phyloP scores from a whole-genome alignment of 768 basidiomycete genomes.

The Leccinum arenicola region DNA sequence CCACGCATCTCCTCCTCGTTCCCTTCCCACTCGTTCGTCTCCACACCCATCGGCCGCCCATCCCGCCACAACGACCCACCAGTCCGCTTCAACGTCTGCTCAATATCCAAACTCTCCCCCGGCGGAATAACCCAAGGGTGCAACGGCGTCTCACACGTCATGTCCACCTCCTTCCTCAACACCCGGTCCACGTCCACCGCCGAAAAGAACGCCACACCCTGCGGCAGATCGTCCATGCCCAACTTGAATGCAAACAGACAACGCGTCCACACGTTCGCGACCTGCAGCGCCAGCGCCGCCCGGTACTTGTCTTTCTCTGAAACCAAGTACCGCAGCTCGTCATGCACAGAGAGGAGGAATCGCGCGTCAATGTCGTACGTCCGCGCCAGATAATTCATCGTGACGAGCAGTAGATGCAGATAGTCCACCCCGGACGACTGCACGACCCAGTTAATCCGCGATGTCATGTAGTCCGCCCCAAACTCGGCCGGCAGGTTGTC shows the following conservation, averaged over 20 bases:
- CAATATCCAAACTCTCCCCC: conserved; percentile 82
- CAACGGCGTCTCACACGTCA: conserved; percentile 93
- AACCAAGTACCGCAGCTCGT: conserved; percentile 93
- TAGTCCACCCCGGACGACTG: conserved; percentile 97
- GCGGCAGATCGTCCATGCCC: conserved; percentile 23
- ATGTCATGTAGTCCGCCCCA: conserved; percentile 44
- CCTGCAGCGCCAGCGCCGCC: conserved; percentile 85
- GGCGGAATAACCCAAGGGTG: conserved; percentile 79
- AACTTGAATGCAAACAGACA: conserved; percentile 77
- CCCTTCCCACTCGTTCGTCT: neutral
- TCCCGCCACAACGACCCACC: conserved; percentile 28
- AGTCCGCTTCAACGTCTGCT: conserved; percentile 31
- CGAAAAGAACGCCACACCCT: conserved; percentile 96
- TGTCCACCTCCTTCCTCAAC: conserved; percentile 92
- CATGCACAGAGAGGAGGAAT: conserved; percentile 95
- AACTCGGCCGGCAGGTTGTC: too few relatives aligned
- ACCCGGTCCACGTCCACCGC: conserved; percentile 92
- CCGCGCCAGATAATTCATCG: conserved; percentile 84
- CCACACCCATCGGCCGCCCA: conserved; percentile 3
- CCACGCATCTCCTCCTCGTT: conserved; percentile 34
- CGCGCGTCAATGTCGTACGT: conserved; percentile 85
- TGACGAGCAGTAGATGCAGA: conserved; percentile 90
- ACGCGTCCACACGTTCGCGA: conserved; percentile 95
- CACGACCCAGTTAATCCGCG: conserved; percentile 98
- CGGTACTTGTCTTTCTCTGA: conserved; percentile 83